These are phyloP conservation scores for Tolypocladium pustulatum DNA, from an alignment of 2,329 filamentous ascomycete genomes.

Conservation along the genomic window DNA sequence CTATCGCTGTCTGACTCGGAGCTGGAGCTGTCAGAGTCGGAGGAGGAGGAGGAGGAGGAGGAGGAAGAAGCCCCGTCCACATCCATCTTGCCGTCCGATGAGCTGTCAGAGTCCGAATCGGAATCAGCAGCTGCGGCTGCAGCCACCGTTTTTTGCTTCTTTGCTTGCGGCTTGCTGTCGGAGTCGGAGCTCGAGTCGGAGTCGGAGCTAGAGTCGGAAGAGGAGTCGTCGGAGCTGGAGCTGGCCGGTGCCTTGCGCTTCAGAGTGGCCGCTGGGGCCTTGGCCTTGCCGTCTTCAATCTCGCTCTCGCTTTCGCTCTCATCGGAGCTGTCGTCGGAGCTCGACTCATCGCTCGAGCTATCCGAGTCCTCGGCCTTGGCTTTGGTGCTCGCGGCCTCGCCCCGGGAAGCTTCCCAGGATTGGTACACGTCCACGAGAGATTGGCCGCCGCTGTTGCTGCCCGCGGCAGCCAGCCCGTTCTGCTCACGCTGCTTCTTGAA, in stretches of 20 bases:
- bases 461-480: constrained; percentile 32
- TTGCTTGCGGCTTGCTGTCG: constrained; percentile 36
- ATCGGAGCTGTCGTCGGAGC: constrained; percentile 26
- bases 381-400: constrained; percentile 8
- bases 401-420: constrained; percentile 32
- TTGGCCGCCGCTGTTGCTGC: constrained; percentile 12
- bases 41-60: constrained; percentile 23
- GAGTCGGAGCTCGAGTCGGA: constrained; percentile 30
- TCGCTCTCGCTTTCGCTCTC: constrained; percentile 16
- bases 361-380: constrained; percentile 11
- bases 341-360: constrained; percentile 19
- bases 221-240: constrained; percentile 6
- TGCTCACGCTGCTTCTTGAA: constrained; percentile 53
- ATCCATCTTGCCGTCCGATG: constrained; percentile 6
- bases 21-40: constrained; percentile 21
- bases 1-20: constrained; percentile 21
- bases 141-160: constrained; percentile 37
- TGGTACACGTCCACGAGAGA: constrained; percentile 41
- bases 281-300: constrained; percentile 12
- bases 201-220: constrained; percentile 17
- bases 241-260: constrained; percentile 29
- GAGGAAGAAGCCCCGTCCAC: constrained; percentile 20
- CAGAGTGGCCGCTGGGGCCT: constrained; percentile 15
- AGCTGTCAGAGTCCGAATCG: constrained; percentile 7
- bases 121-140: constrained; percentile 8